Conservation (phyloP, 768 basidiomycete genomes). For the Hydnomerulius pinastri region DNA sequence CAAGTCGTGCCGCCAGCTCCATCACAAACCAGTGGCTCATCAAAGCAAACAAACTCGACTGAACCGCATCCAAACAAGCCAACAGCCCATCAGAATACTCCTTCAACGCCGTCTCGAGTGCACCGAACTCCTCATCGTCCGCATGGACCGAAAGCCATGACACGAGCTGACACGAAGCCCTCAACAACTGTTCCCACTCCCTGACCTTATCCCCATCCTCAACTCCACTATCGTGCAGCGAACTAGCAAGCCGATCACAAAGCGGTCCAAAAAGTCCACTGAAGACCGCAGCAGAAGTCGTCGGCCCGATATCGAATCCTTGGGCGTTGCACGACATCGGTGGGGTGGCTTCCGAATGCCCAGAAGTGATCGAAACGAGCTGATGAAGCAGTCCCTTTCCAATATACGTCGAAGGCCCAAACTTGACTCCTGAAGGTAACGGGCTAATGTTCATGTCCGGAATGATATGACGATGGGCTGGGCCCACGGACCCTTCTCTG, state of each 20-base stretch:
- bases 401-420: constrained; percentile 54
- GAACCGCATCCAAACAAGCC: constrained; percentile 38
- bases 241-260: constrained; percentile 44
- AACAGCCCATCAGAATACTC: constrained; percentile 41
- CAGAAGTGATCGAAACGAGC: constrained; percentile 44
- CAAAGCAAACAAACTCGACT: constrained; percentile 39
- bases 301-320: constrained; percentile 45
- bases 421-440: constrained; percentile 53
- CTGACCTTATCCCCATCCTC: constrained; percentile 22
- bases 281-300: constrained; percentile 47
- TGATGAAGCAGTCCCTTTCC: constrained; percentile 62
- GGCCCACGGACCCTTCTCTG: constrained; percentile 6
- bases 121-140: constrained; percentile 32
- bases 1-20: constrained; percentile 51
- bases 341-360: constrained; percentile 22
- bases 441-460: constrained; percentile 55
- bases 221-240: constrained; percentile 35
- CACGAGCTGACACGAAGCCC: constrained; percentile 44
- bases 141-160: constrained; percentile 45
- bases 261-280: constrained; percentile 45
- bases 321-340: constrained; percentile 36
- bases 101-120: constrained; percentile 36
- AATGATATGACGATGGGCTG: constrained; percentile 25
- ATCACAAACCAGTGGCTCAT: constrained; percentile 64
- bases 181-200: constrained; percentile 44